Conservation (phyloP, 768 basidiomycete genomes). For the Leucocoprinus sp. region DNA sequence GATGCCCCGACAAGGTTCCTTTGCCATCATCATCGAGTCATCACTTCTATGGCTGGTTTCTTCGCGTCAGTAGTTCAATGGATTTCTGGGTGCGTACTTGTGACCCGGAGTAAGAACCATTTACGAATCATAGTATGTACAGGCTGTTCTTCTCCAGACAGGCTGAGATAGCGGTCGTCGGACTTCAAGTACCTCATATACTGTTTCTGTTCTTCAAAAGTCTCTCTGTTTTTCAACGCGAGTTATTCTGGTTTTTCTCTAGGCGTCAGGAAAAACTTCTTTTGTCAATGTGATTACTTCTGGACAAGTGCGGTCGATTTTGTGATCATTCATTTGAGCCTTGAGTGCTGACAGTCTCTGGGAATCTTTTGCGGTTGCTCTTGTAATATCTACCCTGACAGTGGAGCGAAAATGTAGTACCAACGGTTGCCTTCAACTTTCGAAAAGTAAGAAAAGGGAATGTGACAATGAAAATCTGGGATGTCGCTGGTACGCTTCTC, state of each 20-base stretch:
- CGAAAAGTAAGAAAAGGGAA: conserved; percentile 85
- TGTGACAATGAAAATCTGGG: conserved; percentile 90
- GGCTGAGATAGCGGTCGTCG: conserved; percentile 87
- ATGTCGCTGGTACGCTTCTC: conserved; percentile 73
- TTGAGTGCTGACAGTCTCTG: not conserved
- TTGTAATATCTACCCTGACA: conserved; percentile 20
- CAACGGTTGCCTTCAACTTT: conserved; percentile 90
- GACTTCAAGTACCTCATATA: conserved; percentile 54
- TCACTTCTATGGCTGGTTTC: conserved; percentile 19
- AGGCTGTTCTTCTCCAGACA: conserved; percentile 84
- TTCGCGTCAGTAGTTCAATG: conserved; percentile 37
- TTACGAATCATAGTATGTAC: conserved; percentile 1
- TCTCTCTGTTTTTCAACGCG: not conserved
- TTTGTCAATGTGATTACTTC: conserved; percentile 88
- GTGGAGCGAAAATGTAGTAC: conserved; percentile 97
- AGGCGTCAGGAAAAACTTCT: conserved; percentile 95
- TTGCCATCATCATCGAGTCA: not conserved
- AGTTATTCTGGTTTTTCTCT: not conserved
- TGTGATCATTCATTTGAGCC: not conserved
- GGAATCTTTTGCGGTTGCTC: not conserved
- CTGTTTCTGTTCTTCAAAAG: not conserved
- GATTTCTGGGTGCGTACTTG: conserved; percentile 30
- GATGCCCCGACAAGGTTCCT: not conserved
- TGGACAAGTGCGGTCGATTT: conserved; percentile 52
- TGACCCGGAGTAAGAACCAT: not conserved